Percentiles rank a stretch among this genome's conserved stretches.
phyloP scores from a whole-genome alignment of 106 monocot species.

The Narthecium ossifragum region DNA sequence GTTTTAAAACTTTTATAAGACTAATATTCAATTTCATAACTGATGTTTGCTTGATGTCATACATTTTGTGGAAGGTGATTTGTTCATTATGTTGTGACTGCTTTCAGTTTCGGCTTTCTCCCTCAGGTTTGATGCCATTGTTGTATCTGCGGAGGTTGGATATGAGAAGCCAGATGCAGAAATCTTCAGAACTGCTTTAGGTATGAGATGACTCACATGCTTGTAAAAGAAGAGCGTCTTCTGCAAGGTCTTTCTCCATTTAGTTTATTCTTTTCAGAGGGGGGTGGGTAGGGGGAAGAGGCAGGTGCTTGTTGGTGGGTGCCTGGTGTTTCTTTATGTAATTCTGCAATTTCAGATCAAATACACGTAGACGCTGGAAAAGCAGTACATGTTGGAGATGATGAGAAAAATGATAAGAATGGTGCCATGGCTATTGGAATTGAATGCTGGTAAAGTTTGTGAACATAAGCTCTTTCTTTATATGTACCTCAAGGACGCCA shows the following conservation, averaged over 20 bases:
- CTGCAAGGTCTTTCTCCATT: no score
- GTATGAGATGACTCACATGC: constrained; percentile 21
- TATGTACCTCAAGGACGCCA: no score
- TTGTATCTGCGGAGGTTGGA: constrained; percentile 89
- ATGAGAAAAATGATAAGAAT: constrained; percentile 65
- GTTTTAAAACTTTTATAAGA: no score
- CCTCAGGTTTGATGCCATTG: constrained; percentile 92
- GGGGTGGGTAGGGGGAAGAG: no score
- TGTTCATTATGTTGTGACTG: no score
- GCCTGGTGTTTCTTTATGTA: no score
- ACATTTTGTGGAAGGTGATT: no score
- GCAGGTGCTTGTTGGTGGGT: no score
- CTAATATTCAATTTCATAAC: no score
- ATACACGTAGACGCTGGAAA: constrained; percentile 47
- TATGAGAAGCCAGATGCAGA: constrained; percentile 83
- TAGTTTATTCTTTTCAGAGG: no score
- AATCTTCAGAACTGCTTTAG: constrained; percentile 86
- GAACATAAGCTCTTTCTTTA: no score
- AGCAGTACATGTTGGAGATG: constrained; percentile 91
- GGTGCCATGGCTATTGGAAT: constrained; percentile 80
- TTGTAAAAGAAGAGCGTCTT: not conserved
- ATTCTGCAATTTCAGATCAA: constrained; percentile 54
- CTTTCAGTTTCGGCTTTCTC: not conserved
- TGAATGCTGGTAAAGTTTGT: constrained; percentile 85
- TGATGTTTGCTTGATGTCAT: no score